phyloP scores from a whole-genome alignment of 1,284 basidiomycete species.

The Gymnopus androsaceus region DNA sequence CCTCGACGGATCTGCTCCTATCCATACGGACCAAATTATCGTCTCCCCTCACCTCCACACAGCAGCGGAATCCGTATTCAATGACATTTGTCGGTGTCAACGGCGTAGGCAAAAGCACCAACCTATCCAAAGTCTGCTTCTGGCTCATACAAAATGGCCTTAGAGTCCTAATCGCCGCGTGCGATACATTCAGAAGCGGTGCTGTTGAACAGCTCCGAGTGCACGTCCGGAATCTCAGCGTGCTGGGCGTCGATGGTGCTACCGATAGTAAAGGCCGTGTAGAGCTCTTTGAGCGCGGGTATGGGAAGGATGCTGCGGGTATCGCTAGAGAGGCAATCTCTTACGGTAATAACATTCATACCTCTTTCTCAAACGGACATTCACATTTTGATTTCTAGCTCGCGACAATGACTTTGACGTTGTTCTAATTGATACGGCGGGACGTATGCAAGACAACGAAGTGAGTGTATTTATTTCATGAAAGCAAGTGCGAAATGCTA shows the following conservation, averaged over 20 bases:
- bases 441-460: conserved; percentile 98
- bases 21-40: conserved; percentile 75
- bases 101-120: conserved; percentile 98
- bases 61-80: conserved; percentile 84
- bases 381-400: conserved; percentile 49
- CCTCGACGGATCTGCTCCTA: conserved; percentile 92
- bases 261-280: conserved; percentile 73
- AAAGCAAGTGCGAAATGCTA: neutral
- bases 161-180: conserved; percentile 94
- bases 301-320: conserved; percentile 97
- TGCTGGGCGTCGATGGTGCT: conserved; percentile 76
- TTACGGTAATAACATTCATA: conserved; percentile 60
- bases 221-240: conserved; percentile 92
- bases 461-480: conserved; percentile 43
- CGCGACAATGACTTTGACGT: conserved; percentile 90
- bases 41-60: conserved; percentile 67
- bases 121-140: conserved; percentile 97
- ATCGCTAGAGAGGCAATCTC: conserved; percentile 95
- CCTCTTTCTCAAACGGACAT: neutral
- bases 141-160: conserved; percentile 97
- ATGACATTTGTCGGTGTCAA: conserved; percentile 99
- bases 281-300: conserved; percentile 95
- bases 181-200: conserved; percentile 97
- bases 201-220: conserved; percentile 98
- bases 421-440: conserved; percentile 96